Base-by-base conservation (phyloP, 2,329 filamentous ascomycete genomes). In the Trichoderma simmonsii region DNA sequence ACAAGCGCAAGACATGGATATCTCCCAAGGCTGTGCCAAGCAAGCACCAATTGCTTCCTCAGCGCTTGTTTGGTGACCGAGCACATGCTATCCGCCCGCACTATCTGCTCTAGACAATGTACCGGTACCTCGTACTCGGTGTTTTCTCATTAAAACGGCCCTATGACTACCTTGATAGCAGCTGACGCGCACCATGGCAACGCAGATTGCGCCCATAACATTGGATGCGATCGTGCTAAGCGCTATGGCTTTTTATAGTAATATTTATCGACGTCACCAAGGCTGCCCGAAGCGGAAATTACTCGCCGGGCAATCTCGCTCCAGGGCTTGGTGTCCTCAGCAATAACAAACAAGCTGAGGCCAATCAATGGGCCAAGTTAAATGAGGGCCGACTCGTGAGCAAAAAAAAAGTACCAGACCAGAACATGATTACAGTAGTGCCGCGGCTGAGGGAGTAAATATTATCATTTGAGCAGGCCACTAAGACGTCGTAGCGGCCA, bases 191-290 rank as follows among this genome's bases (percentile, higher is more conserved):
- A 36, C 66, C 66, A 62, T 62, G 57, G 66, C 66, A 70, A 70
- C 66, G 66, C 66, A 43, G 66, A 59, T 59, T 61, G 28, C 15
- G 28, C 34, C 54, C 32, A 43, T 67, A 39, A 59, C 26, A 59
- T 43, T 32, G 59, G 18, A 34, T 21, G 51, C 28, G 48, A 30
- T 65, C 11, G 63, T 51, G 43, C 66, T 61, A 70, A 67, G 64
- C 64, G 64, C 66, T 70, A 70, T 57, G 28, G 39, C 66, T 70
- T 12, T 18, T 26, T 51, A 61, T 61, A 48, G 66, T 62, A 61
- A 62, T 70, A 62, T 70, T 70, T 70, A 51, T 70, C 66, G 57
- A 70, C 66, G 66, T 69, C 66, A 69, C 56, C 24, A 69, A 60
- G 21, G 28, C 56, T 32, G 48, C 66, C 36, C n/a, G 48, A 61